Base-by-base conservation (phyloP, 1,284 basidiomycete species). In the Sanghuangporus baumii region DNA sequence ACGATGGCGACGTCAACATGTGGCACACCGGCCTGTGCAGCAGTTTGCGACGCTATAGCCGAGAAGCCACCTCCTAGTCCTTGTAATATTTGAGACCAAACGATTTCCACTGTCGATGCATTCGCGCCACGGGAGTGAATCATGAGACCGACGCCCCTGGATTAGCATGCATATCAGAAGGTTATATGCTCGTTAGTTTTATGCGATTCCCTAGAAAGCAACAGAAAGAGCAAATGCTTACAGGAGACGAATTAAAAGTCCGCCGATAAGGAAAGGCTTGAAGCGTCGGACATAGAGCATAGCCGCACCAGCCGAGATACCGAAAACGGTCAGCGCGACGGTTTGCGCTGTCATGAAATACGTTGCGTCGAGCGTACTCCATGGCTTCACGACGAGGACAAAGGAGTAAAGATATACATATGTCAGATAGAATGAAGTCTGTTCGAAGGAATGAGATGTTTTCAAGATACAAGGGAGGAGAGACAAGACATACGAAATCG, bases 11-110 rank as follows among this genome's bases (percentile, higher is more conserved):
- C 86, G 68, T 94, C 91, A 34, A 76, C 73, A 70, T 92, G 91
- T 0, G 85, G 78, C 1, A 93, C 92, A 9, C 85, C 79, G 2
- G 89, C 91, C 73, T 95, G 93, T 0, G 91, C 87, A 46, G 85
- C 87, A 61, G 93, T 87, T 72, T 90, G 89, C 6, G 82, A 78
- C 8, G 86, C 76, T 55, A 87, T 79, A 1, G 87, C 81, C 0
- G 91, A 86, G 66, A 93, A 82, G 23, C 92, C 93, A 26, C 91
- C 91, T 14, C 91, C 91, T 14, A 88, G 75, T 60, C 90, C 90
- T 74, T 92, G 89, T 40, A 93, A 76, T 56, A 93, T 75, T 71
- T 93, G 88, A 38, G 86, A 86, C 79, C 84, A 81, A 23, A 91
- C 82, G 51, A 88, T 73, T 69, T 85, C 84, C 1, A 79, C 81